Evolutionary conservation across 2,329 filamentous ascomycete genomes (phyloP).

Genomic region (Claviceps cyperi): DNA sequence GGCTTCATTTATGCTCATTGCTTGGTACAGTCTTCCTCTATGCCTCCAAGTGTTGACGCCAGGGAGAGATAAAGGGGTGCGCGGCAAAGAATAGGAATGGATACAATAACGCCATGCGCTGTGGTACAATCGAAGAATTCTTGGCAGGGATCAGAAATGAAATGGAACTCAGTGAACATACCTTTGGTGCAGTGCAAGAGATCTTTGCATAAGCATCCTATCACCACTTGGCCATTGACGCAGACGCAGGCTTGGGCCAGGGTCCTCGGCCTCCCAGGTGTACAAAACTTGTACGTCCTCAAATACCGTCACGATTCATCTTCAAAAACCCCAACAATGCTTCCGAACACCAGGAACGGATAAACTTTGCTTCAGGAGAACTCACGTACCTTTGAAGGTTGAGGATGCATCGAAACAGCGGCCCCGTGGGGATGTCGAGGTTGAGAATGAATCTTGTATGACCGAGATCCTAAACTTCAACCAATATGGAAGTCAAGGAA

Average conservation of each 20-base stretch:
- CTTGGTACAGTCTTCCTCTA: neutral
- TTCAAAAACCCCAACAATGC: neutral
- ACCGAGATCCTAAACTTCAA: neutral
- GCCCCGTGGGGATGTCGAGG: neutral
- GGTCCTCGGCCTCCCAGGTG: neutral
- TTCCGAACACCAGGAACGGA: neutral
- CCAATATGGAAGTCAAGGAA: neutral
- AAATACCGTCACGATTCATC: neutral
- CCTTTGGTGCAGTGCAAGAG: slow-evolving; percentile 1
- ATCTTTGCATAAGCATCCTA: neutral
- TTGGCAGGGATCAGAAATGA: slow-evolving; percentile 4
- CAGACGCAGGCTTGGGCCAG: neutral
- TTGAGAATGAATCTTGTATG: neutral
- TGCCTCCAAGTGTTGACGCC: neutral
- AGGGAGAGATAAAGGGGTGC: neutral
- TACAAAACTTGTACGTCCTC: neutral
- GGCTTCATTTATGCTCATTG: no score
- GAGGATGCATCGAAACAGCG: slow-evolving; percentile 4
- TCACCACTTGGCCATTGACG: neutral
- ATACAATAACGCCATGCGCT: neutral
- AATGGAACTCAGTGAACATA: slow-evolving; percentile 3
- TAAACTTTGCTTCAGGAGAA: neutral
- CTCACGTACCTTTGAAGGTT: slow-evolving; percentile 4
- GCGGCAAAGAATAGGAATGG: neutral
- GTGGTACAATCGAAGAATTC: neutral